Conservation (phyloP, 805 yeast species). For the Candida krabiensis region DNA sequence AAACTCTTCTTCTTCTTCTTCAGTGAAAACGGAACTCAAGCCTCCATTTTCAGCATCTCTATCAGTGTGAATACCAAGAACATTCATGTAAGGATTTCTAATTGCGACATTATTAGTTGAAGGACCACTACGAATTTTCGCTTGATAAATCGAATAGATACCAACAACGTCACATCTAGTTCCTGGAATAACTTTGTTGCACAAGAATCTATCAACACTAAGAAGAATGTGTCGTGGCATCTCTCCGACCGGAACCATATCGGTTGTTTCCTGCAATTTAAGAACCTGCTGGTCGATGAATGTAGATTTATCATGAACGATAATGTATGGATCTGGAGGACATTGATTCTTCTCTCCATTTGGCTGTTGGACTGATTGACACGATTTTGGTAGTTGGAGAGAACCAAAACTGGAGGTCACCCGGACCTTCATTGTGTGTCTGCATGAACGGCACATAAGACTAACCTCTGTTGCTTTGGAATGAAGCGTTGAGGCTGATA, state of each 20-base stretch:
- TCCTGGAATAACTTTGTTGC: slow-evolving; percentile 93
- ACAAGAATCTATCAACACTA: slow-evolving; percentile 84
- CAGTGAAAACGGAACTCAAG: slow-evolving; percentile 61
- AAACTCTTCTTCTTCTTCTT: slow-evolving; percentile 93
- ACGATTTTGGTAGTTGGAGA: slow-evolving; percentile 62
- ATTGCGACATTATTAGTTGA: slow-evolving; percentile 73
- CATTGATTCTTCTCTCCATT: slow-evolving; percentile 57
- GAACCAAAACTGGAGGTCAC: slow-evolving; percentile 71
- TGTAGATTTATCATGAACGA: slow-evolving; percentile 90
- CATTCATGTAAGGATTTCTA: slow-evolving; percentile 86
- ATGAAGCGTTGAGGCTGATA: slow-evolving; percentile 82
- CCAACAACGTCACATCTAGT: slow-evolving; percentile 91
- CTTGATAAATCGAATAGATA: slow-evolving; percentile 86
- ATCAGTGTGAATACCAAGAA: slow-evolving; percentile 83
- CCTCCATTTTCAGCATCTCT: slow-evolving; percentile 54
- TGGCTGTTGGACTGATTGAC: slow-evolving; percentile 58
- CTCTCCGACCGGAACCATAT: slow-evolving; percentile 98
- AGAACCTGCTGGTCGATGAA: slow-evolving; percentile 94
- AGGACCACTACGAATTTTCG: slow-evolving; percentile 51
- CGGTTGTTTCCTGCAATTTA: slow-evolving; percentile 96
- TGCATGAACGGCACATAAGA: slow-evolving; percentile 83
- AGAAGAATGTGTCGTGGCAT: slow-evolving; percentile 92
- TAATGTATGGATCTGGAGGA: slow-evolving; percentile 89
- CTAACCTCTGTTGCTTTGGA: slow-evolving; percentile 86
- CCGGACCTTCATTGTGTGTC: slow-evolving; percentile 68